These are phyloP conservation scores for Phytophthora cryptogea DNA, from an alignment of 352 stramenopile species.

Conservation along the genomic window DNA sequence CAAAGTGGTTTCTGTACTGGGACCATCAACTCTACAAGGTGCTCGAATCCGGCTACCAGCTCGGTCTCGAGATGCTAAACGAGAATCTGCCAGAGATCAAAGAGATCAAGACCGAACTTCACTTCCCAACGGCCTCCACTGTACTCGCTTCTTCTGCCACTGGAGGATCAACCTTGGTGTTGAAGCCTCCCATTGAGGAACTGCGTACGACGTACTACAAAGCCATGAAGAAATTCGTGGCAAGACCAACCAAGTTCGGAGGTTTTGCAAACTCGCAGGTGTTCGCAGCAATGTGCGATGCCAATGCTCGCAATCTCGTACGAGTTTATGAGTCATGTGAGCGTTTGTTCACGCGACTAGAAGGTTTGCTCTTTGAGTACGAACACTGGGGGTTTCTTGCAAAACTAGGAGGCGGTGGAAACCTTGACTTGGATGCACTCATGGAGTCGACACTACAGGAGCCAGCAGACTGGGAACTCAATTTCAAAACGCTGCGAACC, in stretches of 20 bases:
- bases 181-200: slow-evolving; percentile 93
- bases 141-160: slow-evolving; percentile 5
- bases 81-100: slow-evolving; percentile 93
- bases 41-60: slow-evolving; percentile 92
- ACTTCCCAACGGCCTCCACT: slow-evolving; percentile 48
- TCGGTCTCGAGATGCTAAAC: slow-evolving; percentile 95
- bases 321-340: slow-evolving; percentile 93
- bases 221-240: slow-evolving; percentile 95
- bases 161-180: slow-evolving; percentile 52
- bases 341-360: slow-evolving; percentile 85
- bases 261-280: slow-evolving; percentile 89
- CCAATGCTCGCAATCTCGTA: slow-evolving; percentile 86
- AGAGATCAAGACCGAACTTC: slow-evolving; percentile 77
- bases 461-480: slow-evolving; percentile 85
- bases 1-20: slow-evolving; percentile 94
- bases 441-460: slow-evolving; percentile 80
- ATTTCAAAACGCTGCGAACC: slow-evolving; percentile 88
- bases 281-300: slow-evolving; percentile 89
- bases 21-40: slow-evolving; percentile 96
- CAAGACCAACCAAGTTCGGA: slow-evolving; percentile 85
- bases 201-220: slow-evolving; percentile 94
- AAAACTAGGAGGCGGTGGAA: slow-evolving; percentile 44
- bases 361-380: slow-evolving; percentile 77
- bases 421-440: slow-evolving; percentile 72
- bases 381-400: slow-evolving; percentile 81